These are phyloP conservation scores for Posidonia oceanica DNA, from an alignment of 116 monocot genomes.

Conservation along the genomic window DNA sequence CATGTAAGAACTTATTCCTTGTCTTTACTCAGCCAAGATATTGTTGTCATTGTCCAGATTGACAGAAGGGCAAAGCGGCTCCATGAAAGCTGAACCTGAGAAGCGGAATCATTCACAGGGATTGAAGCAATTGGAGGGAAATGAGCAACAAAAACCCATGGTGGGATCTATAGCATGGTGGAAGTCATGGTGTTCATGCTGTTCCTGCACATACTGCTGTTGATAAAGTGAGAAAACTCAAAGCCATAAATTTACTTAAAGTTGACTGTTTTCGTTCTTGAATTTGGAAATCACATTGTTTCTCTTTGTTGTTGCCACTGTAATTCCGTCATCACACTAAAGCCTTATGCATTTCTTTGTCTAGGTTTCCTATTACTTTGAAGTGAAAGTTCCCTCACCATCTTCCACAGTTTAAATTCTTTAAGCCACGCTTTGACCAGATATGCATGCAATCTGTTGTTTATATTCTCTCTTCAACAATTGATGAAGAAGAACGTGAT, in stretches of 20 bases:
- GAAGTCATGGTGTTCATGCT: constrained; percentile 8
- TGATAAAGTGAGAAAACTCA: not conserved
- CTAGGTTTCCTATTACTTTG: not conserved
- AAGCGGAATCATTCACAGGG: not conserved
- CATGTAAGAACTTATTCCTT: not conserved
- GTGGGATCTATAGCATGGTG: not conserved
- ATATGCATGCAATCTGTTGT: too few relatives aligned
- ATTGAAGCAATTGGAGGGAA: constrained; percentile 3
- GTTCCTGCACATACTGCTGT: constrained; percentile 5
- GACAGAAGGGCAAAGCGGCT: constrained; percentile 1
- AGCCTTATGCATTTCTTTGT: not conserved
- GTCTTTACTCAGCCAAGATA: not conserved
- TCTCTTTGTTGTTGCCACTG: not conserved
- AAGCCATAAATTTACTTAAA: not conserved
- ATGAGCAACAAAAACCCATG: not conserved
- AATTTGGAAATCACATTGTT: not conserved
- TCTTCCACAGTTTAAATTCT: not conserved
- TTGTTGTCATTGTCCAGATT: constrained; percentile 7
- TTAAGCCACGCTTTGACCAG: too few relatives aligned
- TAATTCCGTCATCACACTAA: not conserved
- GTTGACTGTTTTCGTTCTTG: not conserved
- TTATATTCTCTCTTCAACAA: too few relatives aligned
- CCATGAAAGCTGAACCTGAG: constrained; percentile 10
- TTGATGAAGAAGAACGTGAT: too few relatives aligned
- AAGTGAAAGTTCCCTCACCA: not conserved